Conservation (phyloP, 441 rosid genomes). For the Bocquillonia castaneifolia region DNA sequence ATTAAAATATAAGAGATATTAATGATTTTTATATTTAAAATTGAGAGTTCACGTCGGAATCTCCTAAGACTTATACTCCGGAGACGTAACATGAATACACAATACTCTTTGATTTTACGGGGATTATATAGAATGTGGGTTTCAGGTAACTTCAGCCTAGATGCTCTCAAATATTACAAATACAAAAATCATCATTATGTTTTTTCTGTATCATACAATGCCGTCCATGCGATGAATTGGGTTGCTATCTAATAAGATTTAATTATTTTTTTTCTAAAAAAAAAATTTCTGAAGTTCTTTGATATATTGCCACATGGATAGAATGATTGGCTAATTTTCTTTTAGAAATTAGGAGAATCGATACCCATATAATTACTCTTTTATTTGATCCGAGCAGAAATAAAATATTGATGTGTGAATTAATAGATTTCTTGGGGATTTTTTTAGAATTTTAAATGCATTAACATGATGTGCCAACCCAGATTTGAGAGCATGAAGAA, state of each 20-base stretch:
- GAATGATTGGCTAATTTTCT: slow-evolving; percentile 5
- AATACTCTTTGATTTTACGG: slow-evolving; percentile 3
- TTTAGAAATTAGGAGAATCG: neutral
- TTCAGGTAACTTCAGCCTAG: slow-evolving; percentile 20
- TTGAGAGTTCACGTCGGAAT: no score
- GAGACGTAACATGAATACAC: no score
- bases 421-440: neutral
- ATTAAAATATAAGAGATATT: no score
- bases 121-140: slow-evolving; percentile 19
- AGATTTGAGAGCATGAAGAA: slow-evolving; percentile 7
- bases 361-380: neutral
- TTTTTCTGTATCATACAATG: neutral
- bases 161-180: neutral
- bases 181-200: neutral
- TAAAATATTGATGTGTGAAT: neutral
- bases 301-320: no score
- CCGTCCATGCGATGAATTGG: slow-evolving; percentile 5
- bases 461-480: neutral
- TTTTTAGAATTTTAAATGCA: neutral
- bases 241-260: neutral
- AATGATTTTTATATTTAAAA: no score
- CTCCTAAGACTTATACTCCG: no score
- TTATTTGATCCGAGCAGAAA: neutral
- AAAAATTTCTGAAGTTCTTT: no score
- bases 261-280: neutral